These are phyloP conservation scores for Coniferiporia sulphurascens DNA, from an alignment of 1,284 basidiomycete genomes.

Conservation along the genomic window DNA sequence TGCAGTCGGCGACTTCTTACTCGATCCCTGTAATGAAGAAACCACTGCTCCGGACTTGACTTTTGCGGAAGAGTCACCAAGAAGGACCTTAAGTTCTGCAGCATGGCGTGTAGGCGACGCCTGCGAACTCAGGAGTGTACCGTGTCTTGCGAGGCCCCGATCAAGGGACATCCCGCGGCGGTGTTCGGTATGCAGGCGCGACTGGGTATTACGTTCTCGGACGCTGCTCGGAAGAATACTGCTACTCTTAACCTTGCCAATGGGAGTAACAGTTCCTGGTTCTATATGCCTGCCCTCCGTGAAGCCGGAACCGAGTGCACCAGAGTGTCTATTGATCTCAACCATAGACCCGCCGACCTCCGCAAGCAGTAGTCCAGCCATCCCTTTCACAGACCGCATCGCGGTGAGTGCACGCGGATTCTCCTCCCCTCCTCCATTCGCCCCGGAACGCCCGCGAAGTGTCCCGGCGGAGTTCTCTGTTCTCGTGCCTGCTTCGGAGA, in stretches of 20 bases:
- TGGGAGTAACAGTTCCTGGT: constrained; percentile 28
- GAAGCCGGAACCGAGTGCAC: constrained; percentile 32
- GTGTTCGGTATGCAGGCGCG: neutral
- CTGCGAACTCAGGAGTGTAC: constrained; percentile 47
- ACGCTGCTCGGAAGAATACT: neutral
- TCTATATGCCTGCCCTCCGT: constrained; percentile 35
- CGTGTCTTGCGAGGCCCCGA: constrained; percentile 31
- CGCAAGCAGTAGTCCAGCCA: constrained; percentile 40
- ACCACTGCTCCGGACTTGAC: constrained; percentile 51
- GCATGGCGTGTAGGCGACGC: constrained; percentile 43
- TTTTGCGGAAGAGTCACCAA: constrained; percentile 54
- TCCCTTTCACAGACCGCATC: constrained; percentile 36
- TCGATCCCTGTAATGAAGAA: constrained; percentile 26
- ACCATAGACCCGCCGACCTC: constrained; percentile 42
- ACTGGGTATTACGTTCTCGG: neutral
- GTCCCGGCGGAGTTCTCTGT: neutral
- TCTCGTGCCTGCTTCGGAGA: neutral
- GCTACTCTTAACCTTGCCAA: constrained; percentile 20
- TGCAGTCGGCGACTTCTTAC: constrained; percentile 10
- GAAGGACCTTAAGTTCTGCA: constrained; percentile 52
- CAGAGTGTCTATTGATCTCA: constrained; percentile 29
- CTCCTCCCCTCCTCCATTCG: neutral
- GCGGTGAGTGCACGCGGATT: neutral
- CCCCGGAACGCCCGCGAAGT: neutral
- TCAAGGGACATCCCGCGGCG: constrained; percentile 9